phyloP scores from a whole-genome alignment of 345 rosid genomes.

The Diplotaxis tenuifolia region DNA sequence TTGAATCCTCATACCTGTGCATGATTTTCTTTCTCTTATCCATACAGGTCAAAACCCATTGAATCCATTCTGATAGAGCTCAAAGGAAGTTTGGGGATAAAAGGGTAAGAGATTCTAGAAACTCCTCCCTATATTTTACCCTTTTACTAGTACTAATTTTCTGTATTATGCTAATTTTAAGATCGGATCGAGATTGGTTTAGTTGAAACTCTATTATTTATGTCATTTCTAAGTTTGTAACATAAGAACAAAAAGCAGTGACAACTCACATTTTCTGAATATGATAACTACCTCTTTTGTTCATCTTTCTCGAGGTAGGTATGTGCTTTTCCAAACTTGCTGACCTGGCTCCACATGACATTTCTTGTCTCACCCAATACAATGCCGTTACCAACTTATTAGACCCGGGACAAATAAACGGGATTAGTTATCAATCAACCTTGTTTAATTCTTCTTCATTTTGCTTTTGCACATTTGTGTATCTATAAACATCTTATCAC shows the following conservation, averaged over 20 bases:
- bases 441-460: neutral
- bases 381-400: neutral
- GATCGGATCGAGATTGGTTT: constrained; percentile 31
- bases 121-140: constrained; percentile 2
- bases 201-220: constrained; percentile 21
- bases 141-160: neutral
- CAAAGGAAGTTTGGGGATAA: neutral
- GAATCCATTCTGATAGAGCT: constrained; percentile 13
- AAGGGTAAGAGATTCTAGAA: neutral
- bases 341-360: constrained; percentile 51
- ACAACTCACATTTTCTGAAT: constrained; percentile 40
- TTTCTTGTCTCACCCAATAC: constrained; percentile 11
- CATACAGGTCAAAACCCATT: neutral
- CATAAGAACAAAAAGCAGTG: constrained; percentile 37
- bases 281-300: constrained; percentile 42
- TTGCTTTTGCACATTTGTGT: neutral
- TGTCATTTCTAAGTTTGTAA: constrained; percentile 19
- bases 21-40: neutral
- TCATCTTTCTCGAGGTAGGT: constrained; percentile 30
- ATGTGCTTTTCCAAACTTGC: constrained; percentile 32
- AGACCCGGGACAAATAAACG: neutral
- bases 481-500: neutral
- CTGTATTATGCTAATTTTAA: neutral
- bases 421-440: constrained; percentile 7
- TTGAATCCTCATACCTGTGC: neutral